These are phyloP conservation scores for Luzula sylvatica DNA, from an alignment of 176 grass and related monocot species.

Conservation along the genomic window DNA sequence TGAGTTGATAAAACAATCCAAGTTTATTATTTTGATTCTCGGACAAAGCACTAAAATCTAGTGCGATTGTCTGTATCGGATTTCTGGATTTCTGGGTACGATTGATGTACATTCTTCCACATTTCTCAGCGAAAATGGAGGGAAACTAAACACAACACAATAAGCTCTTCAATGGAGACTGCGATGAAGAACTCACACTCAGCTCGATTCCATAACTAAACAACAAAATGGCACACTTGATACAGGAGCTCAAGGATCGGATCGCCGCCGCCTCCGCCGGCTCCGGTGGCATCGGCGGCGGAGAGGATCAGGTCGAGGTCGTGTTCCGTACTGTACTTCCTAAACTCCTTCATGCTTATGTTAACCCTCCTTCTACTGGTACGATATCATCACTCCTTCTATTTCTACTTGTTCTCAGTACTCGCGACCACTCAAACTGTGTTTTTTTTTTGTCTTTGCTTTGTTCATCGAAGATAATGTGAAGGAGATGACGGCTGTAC, in stretches of 20 bases:
- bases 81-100: too few species aligned
- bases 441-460: neutral
- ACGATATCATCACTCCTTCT: neutral
- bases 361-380: constrained; percentile 54
- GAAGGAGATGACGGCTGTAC: constrained; percentile 60
- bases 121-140: too few species aligned
- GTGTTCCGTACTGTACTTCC: constrained; percentile 67
- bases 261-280: constrained; percentile 38
- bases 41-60: too few species aligned
- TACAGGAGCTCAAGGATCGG: constrained; percentile 64
- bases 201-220: neutral
- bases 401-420: neutral
- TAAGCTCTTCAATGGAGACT: neutral
- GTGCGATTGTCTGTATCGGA: too few species aligned
- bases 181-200: neutral
- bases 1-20: too few species aligned
- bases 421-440: neutral
- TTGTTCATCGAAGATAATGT: constrained; percentile 33
- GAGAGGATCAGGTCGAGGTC: constrained; percentile 50
- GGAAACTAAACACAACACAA: neutral
- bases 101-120: too few species aligned
- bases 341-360: constrained; percentile 75
- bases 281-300: constrained; percentile 14
- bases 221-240: constrained; percentile 38
- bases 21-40: too few species aligned